Base-by-base conservation (phyloP, 176 grass and related monocot species). In the Triticum urartu region DNA sequence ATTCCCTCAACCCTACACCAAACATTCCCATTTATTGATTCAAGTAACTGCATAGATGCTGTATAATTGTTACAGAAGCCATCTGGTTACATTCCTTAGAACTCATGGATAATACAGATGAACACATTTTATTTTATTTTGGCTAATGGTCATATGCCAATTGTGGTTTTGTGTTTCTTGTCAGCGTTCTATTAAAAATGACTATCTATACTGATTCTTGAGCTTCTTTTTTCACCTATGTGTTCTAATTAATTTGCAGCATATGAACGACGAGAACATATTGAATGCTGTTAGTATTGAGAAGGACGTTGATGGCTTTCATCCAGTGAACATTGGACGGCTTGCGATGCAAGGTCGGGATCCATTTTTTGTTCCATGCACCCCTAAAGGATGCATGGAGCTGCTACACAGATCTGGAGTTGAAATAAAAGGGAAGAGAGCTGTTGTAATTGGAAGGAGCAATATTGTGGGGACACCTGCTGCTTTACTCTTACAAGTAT, bases 331-430 rank as follows among this genome's bases (percentile, higher is more conserved):
- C 82, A 99, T 99, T 69, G 97, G 97, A 34, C 89, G 92, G 42
- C 93, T 99, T 80, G 92, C 94, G 38, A 99, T 99, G 97, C 97
- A 99, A 92, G 94, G 97, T 28, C 71, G 97, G 39, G 85, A 99
- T 42, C 92, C 97, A 0, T 89, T 94, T 61, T 98, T 95, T 92
- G 90, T 96, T 78, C 94, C 97, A 43, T 98, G 97, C 89, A 98
- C 97, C 35, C 97, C 97, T n/a, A 98, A 95, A 91, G 92, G 97
- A 89, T 98, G 97, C 86, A 98, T 98, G 84, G 97, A 98, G 80
- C 84, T 98, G 67, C 84, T 98, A 25, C 81, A 87, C 82, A 87
- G 97, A 90, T 91, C 78, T 79, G 90, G 88, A 77, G 89, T 94
- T 66, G 90, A 98, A 80, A 92, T 98, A 64, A 95, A 98, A 84